Evolutionary conservation across 805 yeast genomes (phyloP).

Genomic region (Yarrowia divulgata): DNA sequence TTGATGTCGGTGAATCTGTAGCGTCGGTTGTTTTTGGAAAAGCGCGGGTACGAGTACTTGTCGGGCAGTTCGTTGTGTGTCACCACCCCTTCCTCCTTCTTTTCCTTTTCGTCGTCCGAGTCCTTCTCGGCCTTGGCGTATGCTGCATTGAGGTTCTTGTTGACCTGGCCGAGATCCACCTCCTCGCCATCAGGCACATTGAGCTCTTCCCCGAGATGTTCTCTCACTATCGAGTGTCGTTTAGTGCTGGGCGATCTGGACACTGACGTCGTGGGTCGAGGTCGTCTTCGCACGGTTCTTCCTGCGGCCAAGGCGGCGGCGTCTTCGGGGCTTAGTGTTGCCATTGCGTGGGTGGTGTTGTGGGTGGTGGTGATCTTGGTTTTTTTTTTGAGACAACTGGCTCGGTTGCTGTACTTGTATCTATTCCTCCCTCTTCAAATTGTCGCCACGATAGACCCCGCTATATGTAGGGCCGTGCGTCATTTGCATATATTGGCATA

Average conservation of each 20-base stretch:
- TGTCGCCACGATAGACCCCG: conserved; percentile 20
- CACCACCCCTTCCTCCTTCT: neutral
- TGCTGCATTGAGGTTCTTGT: conserved; percentile 18
- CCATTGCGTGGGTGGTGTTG: conserved; percentile 1
- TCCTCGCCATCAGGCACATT: neutral
- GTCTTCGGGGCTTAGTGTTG: conserved; percentile 14
- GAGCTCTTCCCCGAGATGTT: conserved; percentile 32
- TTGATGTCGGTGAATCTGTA: conserved; percentile 35
- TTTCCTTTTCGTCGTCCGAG: conserved; percentile 30
- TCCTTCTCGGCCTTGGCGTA: conserved; percentile 33
- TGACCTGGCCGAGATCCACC: conserved; percentile 5
- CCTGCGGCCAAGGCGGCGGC: neutral
- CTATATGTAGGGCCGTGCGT: conserved; percentile 35
- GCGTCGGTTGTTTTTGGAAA: conserved; percentile 35
- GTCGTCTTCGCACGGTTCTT: neutral
- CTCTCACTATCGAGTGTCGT: conserved; percentile 24
- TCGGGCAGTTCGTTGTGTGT: conserved; percentile 10
- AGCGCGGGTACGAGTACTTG: conserved; percentile 33
- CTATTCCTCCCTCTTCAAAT: neutral
- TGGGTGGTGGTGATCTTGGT: too few species aligned
- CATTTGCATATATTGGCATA: conserved; percentile 10
- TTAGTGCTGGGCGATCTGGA: conserved; percentile 32
- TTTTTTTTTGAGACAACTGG: too few species aligned
- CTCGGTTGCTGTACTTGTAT: too few species aligned
- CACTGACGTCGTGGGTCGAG: neutral